Conservation (phyloP, 2,329 filamentous ascomycete species). For the Neonectria hederae region DNA sequence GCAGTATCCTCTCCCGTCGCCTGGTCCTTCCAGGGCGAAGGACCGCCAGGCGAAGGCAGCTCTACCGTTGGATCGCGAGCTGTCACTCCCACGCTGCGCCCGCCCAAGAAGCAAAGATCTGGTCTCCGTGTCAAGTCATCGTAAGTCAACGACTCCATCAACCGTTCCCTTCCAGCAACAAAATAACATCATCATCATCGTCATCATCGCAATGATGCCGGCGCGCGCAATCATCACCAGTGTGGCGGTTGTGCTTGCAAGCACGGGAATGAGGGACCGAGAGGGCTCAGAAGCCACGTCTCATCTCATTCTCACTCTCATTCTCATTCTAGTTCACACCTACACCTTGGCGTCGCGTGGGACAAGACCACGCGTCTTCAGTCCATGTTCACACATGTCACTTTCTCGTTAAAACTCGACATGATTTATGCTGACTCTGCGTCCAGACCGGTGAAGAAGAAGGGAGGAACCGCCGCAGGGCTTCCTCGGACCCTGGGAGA, state of each 20-base stretch:
- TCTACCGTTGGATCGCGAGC: constrained; percentile 65
- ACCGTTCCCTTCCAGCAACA: background rate
- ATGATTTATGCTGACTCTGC: constrained; percentile 37
- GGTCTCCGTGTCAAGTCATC: constrained; percentile 75
- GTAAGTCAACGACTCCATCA: constrained; percentile 58
- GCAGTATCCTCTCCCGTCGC: constrained; percentile 60
- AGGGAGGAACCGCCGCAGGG: constrained; percentile 73
- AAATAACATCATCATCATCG: background rate
- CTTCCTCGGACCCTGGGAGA: constrained; percentile 73
- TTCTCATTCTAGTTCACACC: background rate
- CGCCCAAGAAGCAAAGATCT: constrained; percentile 68
- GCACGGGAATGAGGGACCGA: background rate
- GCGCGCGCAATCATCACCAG: background rate
- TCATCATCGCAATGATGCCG: background rate
- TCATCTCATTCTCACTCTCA: constrained; percentile 17
- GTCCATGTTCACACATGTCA: background rate
- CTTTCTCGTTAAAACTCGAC: background rate
- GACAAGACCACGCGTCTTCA: constrained; percentile 4
- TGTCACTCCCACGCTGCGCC: constrained; percentile 66
- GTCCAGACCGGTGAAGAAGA: constrained; percentile 76
- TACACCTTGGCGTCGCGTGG: background rate
- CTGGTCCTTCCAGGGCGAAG: constrained; percentile 58
- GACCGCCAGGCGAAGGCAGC: constrained; percentile 41
- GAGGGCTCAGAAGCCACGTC: constrained; percentile 24
- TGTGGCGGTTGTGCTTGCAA: background rate